A percentile compares a stretch with the other conserved stretches of the same genome.
Evolutionary conservation across 345 rosid species (phyloP).

Genomic region (Hypericum perforatum): DNA sequence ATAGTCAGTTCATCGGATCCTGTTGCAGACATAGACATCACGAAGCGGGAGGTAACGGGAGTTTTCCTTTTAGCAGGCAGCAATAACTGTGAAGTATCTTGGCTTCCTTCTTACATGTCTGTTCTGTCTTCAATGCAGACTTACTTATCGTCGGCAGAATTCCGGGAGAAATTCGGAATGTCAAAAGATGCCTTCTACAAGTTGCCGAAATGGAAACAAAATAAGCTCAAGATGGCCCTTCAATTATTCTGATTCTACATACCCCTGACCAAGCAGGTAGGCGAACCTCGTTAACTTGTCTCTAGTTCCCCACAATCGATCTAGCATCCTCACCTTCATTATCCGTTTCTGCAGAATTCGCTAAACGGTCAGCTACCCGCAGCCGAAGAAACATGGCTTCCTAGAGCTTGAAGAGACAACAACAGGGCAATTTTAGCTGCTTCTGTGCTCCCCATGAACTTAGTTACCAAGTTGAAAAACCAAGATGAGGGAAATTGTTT

Average conservation of each 20-base stretch:
- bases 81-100: background rate
- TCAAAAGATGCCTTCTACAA: slow-evolving; percentile 61
- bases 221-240: slow-evolving; percentile 88
- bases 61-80: slow-evolving; percentile 1
- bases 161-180: slow-evolving; percentile 92
- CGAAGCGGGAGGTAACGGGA: slow-evolving; percentile 76
- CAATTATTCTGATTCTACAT: slow-evolving; percentile 50
- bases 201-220: slow-evolving; percentile 97
- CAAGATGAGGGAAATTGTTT: too few relatives aligned
- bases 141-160: slow-evolving; percentile 58
- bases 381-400: too few relatives aligned
- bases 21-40: slow-evolving; percentile 70
- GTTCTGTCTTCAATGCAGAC: slow-evolving; percentile 39
- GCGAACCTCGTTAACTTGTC: slow-evolving; percentile 16
- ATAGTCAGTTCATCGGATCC: slow-evolving; percentile 58
- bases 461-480: too few relatives aligned
- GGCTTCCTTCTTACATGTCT: slow-evolving; percentile 4
- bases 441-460: too few relatives aligned
- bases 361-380: too few relatives aligned
- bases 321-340: slow-evolving; percentile 6
- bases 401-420: too few relatives aligned
- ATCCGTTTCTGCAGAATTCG: background rate
- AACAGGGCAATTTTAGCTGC: too few relatives aligned
- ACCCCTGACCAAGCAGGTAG: slow-evolving; percentile 8
- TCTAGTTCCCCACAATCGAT: slow-evolving; percentile 18